These are phyloP conservation scores for Elongisporangium anandrum DNA, from an alignment of 352 stramenopile genomes.

Conservation along the genomic window DNA sequence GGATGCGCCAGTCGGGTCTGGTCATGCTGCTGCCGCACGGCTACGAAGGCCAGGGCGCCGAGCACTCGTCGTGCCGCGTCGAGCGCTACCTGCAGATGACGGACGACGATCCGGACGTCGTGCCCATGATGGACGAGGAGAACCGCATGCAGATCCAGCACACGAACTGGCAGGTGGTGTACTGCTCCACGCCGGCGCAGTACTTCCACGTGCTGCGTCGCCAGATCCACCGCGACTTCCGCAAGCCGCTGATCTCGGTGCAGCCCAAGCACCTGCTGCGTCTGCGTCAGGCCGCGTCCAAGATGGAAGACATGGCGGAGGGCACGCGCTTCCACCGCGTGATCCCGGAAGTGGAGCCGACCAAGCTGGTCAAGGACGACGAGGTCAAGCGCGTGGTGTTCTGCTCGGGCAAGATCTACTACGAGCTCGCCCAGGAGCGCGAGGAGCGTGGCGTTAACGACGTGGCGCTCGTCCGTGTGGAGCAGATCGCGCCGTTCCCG, in stretches of 20 bases:
- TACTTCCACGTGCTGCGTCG: conserved; percentile 91
- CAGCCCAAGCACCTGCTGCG: conserved; percentile 95
- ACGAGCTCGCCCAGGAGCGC: conserved; percentile 91
- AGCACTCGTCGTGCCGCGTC: conserved; percentile 94
- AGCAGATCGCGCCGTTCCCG: conserved; percentile 97
- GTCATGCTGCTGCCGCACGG: conserved; percentile 94
- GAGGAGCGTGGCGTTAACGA: conserved; percentile 82
- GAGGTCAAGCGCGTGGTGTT: conserved; percentile 87
- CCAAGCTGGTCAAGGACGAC: conserved; percentile 47
- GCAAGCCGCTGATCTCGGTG: conserved; percentile 95
- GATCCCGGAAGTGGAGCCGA: conserved; percentile 74
- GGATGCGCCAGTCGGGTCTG: conserved; percentile 93
- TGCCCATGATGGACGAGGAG: conserved; percentile 90
- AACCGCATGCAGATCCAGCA: conserved; percentile 96
- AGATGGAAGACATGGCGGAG: conserved; percentile 91
- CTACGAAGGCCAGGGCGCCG: conserved; percentile 95
- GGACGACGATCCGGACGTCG: conserved; percentile 93
- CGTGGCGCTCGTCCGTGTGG: conserved; percentile 91
- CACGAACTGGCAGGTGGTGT: conserved; percentile 97
- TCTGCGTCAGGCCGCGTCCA: conserved; percentile 88
- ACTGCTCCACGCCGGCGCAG: conserved; percentile 92
- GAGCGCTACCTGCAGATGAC: conserved; percentile 94
- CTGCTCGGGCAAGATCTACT: conserved; percentile 97
- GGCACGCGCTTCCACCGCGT: conserved; percentile 92
- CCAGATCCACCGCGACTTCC: conserved; percentile 96